phyloP scores from a whole-genome alignment of 305 asterid species.

The Withania somnifera region DNA sequence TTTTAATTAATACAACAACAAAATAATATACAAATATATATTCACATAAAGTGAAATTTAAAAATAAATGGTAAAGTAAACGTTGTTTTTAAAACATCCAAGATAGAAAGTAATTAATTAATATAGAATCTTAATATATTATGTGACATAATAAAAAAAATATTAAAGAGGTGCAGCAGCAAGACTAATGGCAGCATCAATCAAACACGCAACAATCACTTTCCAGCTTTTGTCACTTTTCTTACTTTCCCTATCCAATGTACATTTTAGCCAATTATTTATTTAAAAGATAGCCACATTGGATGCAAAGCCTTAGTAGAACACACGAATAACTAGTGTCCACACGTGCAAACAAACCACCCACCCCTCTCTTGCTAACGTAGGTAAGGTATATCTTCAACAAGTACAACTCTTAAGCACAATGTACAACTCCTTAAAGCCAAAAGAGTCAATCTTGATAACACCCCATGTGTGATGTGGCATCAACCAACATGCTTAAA shows the following conservation, averaged over 20 bases:
- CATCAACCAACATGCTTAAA: background rate
- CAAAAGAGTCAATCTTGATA: background rate
- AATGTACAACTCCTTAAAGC: slow-evolving; percentile 16
- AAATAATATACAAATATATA: no score
- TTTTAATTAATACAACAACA: no score
- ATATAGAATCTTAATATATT: no score
- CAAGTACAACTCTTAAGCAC: slow-evolving; percentile 8
- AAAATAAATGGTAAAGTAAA: no score
- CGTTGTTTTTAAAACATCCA: no score
- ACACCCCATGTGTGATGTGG: background rate
- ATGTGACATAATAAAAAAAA: no score
- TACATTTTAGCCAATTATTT: background rate
- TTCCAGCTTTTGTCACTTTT: background rate
- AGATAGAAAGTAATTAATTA: no score
- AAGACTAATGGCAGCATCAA: no score
- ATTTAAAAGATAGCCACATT: background rate
- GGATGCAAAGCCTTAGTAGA: slow-evolving; percentile 14
- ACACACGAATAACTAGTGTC: slow-evolving; percentile 29
- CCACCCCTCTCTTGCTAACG: background rate
- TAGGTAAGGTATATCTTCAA: background rate
- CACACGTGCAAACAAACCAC: slow-evolving; percentile 20
- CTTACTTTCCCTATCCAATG: background rate
- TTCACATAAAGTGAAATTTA: no score
- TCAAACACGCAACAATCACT: background rate
- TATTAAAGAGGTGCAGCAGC: no score